Base-by-base conservation (phyloP, 1,284 basidiomycete genomes). In the Ganoderma lucidum region DNA sequence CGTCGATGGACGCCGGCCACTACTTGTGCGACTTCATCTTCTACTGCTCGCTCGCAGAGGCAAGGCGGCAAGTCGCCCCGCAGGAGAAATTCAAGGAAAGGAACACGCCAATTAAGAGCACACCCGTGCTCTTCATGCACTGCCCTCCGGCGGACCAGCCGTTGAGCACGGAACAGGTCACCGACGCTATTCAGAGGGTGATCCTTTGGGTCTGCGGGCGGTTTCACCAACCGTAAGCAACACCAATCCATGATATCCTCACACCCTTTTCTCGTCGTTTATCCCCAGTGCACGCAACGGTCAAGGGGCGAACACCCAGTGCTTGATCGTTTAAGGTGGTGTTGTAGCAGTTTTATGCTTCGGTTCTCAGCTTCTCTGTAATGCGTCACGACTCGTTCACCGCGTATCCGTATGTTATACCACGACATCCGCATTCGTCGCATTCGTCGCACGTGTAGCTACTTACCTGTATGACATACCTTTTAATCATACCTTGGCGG, bases 21-120 rank as follows among this genome's bases (percentile, higher is more conserved):
- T 93, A 90, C 78, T 81, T 93, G n/a, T 90, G 88, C 77, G 92
- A 93, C 80, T 93, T 91, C 79, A 86, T 90, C 70, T 93, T 91
- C 78, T 93, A 91, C 75, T 91, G 91, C 75, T 93, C 92, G 9
- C 84, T 93, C n/a, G 91, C 90, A 6, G 91, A 93, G 77, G 85
- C 88, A 28, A 87, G 84, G 75, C 86, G 89, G 6, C 81, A 81
- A 39, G 81, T 83, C 30, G 83, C 84, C 65, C 86, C 87, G 55
- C 87, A 85, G 68, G 87, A 90, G 74, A 86, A 87, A 74, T 82
- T 73, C 64, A 74, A 71, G 70, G 74, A 76, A 30, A 66, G 83
- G 23, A 83, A 83, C 63, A 74, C 73, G 62, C 85, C 84, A 28
- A 84, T 86, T 6, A 86, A 87, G 75, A 70, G 70, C 62, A 80